These are phyloP conservation scores for Domatiomyces catenatus DNA, from an alignment of 2,329 filamentous ascomycete genomes.

Conservation along the genomic window DNA sequence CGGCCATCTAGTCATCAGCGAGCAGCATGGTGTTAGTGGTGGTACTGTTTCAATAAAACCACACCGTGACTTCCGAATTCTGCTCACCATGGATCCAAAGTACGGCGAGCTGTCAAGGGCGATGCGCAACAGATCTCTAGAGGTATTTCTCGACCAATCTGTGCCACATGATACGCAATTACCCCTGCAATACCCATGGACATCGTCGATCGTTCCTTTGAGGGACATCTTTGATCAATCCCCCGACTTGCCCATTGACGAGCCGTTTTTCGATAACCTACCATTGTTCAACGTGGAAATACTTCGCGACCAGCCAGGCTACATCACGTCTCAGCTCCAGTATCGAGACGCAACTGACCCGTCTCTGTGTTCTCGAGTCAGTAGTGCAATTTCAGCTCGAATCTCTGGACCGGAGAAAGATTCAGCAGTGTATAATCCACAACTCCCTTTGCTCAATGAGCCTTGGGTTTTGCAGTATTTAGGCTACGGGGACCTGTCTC, in stretches of 20 bases:
- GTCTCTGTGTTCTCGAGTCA: neutral
- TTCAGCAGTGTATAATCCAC: neutral
- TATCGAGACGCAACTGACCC: neutral
- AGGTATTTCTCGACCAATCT: slow-evolving; percentile 51
- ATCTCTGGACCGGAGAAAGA: neutral
- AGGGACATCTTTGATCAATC: slow-evolving; percentile 5
- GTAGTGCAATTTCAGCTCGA: neutral
- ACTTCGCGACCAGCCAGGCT: neutral
- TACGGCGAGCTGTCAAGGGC: slow-evolving; percentile 89
- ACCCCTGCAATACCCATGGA: slow-evolving; percentile 8
- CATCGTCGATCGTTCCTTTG: slow-evolving; percentile 7
- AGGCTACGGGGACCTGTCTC: neutral
- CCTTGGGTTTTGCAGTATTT: neutral
- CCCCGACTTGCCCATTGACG: neutral
- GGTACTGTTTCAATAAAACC: slow-evolving; percentile 59
- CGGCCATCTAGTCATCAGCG: slow-evolving; percentile 77
- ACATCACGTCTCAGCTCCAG: neutral
- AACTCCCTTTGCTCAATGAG: neutral
- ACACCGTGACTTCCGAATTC: slow-evolving; percentile 77
- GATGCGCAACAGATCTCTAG: slow-evolving; percentile 89
- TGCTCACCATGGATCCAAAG: slow-evolving; percentile 80
- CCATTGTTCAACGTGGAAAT: neutral
- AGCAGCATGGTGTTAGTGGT: slow-evolving; percentile 72
- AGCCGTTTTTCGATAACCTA: neutral
- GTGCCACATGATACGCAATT: neutral